Base-by-base conservation (phyloP, 225 moss, liverwort and hornwort genomes). In the Asterella californica region DNA sequence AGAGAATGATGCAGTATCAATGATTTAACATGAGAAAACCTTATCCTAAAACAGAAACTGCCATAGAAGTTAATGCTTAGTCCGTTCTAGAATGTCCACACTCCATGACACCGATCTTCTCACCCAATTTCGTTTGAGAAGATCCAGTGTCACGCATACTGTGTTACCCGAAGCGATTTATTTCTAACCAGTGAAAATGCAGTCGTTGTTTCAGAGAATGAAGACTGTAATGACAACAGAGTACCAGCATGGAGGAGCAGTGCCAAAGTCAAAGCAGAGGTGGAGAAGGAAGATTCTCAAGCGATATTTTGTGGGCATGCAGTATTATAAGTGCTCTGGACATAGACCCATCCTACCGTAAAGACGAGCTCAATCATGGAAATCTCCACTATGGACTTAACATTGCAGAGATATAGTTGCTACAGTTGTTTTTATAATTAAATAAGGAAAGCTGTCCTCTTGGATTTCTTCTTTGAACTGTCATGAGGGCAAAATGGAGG, bases 281-380 rank as follows among this genome's bases (percentile, higher is more conserved):
- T 30, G 65, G 14, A 65, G 65, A 25, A 30, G 65, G 65, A 65
- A 65, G 65, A 65, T 65, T 65, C 65, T 65, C 65, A 17, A 30
- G 33, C 30, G 65, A 65, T 65, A 33, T 65, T 65, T 65, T 65
- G 65, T 33, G 65, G n/a, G 33, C 22, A 11, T 9, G 9, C 29
- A 22, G 32, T n/a, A 65, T 30, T 65, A 0, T 12, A 30, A 33
- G 65, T 65, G 29, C 32, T 65, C 30, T 65, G 29, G 33, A 65
- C 30, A 65, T 65, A 65, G 30, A 65, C 65, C 32, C 65, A 25
- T 65, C 30, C 11, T 32, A 30, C 10, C 14, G 65, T 11, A 32
- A 30, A 65, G 30, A 65, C 5, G 65, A 30, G 32, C 17, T 15
- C 33, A 67, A 36, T 34, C 34, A 33, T 67, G 36, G 61, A 67